Evolutionary conservation across 2,329 filamentous ascomycete species (phyloP).

Genomic region (Nothopassalora personata): DNA sequence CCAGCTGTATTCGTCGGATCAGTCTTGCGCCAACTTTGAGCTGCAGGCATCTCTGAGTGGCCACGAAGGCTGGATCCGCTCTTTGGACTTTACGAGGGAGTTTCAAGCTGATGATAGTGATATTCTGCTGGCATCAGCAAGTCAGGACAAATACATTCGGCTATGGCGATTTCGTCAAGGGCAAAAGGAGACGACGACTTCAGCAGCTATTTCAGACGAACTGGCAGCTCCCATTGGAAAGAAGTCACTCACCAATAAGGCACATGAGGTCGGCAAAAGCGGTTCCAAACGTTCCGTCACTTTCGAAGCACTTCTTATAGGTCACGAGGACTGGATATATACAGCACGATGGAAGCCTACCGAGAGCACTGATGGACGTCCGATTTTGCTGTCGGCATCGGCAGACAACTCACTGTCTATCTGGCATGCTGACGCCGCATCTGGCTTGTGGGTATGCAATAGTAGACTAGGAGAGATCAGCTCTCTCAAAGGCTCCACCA

Average conservation of each 20-base stretch:
- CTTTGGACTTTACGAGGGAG: constrained; percentile 71
- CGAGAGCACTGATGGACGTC: constrained; percentile 35
- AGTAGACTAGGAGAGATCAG: constrained; percentile 89
- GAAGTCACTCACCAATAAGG: constrained; percentile 78
- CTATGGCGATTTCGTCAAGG: constrained; percentile 82
- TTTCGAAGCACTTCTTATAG: constrained; percentile 87
- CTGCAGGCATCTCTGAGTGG: constrained; percentile 74
- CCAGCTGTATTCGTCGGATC: constrained; percentile 66
- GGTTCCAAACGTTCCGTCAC: constrained; percentile 69
- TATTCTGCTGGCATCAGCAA: constrained; percentile 81
- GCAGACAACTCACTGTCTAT: constrained; percentile 92
- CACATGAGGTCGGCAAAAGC: constrained; percentile 64
- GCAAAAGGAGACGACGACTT: constrained; percentile 28
- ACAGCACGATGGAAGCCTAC: constrained; percentile 68
- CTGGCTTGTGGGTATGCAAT: constrained; percentile 85
- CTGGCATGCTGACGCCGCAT: constrained; percentile 78
- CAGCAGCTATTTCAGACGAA: constrained; percentile 2
- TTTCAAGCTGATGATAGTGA: constrained; percentile 53
- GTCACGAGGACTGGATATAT: constrained; percentile 98
- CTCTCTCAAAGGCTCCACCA: constrained; percentile 89
- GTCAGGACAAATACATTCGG: constrained; percentile 94
- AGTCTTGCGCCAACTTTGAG: constrained; percentile 52
- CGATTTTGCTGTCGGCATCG: constrained; percentile 71
- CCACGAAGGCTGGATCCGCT: constrained; percentile 92
- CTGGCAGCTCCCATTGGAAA: constrained; percentile 6